Percentiles rank a stretch among this genome's conserved stretches.
Evolutionary conservation across 345 rosid species (phyloP).

Genomic region (Corymbia maculata): DNA sequence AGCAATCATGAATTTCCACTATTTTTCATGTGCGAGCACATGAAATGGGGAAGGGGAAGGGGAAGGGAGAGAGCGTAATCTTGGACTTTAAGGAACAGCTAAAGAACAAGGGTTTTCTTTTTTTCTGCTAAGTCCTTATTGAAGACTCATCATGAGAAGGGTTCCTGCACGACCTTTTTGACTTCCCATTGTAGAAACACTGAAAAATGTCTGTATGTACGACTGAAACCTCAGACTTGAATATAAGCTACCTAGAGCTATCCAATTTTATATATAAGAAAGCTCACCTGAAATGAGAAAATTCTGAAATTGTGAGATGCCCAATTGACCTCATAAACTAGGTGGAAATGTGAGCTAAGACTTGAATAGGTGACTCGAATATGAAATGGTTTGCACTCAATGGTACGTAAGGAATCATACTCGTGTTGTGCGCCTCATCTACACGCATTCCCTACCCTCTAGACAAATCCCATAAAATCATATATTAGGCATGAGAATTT

Average conservation of each 20-base stretch:
- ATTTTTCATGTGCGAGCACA: constrained; percentile 1
- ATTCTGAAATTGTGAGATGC: neutral
- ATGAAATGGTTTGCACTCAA: neutral
- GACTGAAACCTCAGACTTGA: neutral
- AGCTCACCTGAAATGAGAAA: neutral
- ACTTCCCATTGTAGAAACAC: neutral
- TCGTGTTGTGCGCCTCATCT: neutral
- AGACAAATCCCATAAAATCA: neutral
- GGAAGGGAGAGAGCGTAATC: neutral
- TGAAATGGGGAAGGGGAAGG: neutral
- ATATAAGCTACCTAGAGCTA: neutral
- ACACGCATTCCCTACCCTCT: neutral
- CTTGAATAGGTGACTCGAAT: neutral
- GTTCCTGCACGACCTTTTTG: neutral
- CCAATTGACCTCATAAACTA: neutral
- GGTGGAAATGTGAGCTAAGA: neutral
- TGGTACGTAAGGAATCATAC: neutral
- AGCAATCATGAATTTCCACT: neutral
- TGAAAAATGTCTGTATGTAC: neutral
- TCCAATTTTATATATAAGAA: neutral
- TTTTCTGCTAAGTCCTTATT: neutral
- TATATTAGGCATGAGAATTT: neutral
- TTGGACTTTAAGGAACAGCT: neutral
- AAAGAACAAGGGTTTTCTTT: neutral
- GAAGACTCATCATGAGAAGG: neutral